Conservation (phyloP, 2,329 filamentous ascomycete species). For the Penicillium janthinellum region DNA sequence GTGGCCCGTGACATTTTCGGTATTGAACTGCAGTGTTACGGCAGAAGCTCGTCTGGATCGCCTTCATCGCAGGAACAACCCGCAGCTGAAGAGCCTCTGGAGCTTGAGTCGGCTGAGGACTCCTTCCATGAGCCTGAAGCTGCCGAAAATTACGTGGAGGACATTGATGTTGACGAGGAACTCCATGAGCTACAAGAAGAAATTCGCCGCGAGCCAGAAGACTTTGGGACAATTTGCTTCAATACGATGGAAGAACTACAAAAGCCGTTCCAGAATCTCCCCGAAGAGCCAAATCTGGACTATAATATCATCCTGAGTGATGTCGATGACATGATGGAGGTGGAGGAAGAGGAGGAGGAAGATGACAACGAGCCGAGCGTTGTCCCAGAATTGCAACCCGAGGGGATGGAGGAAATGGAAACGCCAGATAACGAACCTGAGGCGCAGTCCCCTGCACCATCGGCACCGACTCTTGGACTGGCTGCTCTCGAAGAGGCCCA, state of each 20-base stretch:
- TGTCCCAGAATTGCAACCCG: neutral
- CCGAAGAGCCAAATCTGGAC: neutral
- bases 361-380: neutral
- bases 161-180: constrained; percentile 15
- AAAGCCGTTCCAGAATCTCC: constrained; percentile 14
- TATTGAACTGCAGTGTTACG: constrained; percentile 22
- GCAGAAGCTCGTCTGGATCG: constrained; percentile 9
- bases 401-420: neutral
- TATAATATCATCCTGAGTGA: constrained; percentile 1
- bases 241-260: constrained; percentile 24
- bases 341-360: neutral
- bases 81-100: constrained; percentile 7
- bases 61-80: constrained; percentile 4
- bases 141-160: neutral
- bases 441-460: neutral
- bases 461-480: constrained; percentile 9
- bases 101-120: constrained; percentile 1
- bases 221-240: constrained; percentile 26
- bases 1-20: constrained; percentile 26
- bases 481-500: constrained; percentile 7
- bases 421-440: neutral
- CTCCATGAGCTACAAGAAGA: constrained; percentile 15
- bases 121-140: neutral
- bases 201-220: constrained; percentile 16
- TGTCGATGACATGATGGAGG: neutral